These are phyloP conservation scores for Ogataea salicorniae DNA, from an alignment of 805 yeast genomes.

Conservation along the genomic window DNA sequence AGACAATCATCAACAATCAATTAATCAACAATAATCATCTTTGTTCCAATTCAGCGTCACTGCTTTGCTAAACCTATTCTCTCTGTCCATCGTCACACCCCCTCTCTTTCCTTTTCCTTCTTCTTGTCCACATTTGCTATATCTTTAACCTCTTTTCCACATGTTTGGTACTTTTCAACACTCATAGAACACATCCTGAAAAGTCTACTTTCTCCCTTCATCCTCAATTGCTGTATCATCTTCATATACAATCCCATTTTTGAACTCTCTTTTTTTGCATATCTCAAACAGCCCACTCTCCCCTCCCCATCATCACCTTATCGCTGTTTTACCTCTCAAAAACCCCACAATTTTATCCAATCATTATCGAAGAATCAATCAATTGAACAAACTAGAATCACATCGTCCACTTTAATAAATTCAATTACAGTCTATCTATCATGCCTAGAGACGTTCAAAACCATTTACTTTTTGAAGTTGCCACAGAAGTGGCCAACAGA, in stretches of 20 bases:
- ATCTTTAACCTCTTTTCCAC: not conserved
- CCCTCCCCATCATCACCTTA: no score
- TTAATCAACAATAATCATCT: no score
- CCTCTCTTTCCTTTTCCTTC: not conserved
- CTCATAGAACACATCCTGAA: not conserved
- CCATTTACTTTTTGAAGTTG: slow-evolving; percentile 86
- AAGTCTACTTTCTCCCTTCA: not conserved
- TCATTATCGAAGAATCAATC: no score
- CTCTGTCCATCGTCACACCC: not conserved
- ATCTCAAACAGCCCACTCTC: no score
- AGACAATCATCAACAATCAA: no score
- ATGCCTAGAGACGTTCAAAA: slow-evolving; percentile 84
- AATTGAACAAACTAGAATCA: not conserved
- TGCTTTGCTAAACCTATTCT: not conserved
- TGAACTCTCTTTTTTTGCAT: no score
- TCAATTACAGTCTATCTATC: not conserved
- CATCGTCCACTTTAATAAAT: not conserved
- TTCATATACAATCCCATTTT: no score
- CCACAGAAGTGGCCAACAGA: slow-evolving; percentile 96
- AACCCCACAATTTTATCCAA: no score
- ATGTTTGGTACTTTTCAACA: not conserved
- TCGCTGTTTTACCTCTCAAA: no score
- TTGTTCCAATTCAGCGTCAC: not conserved
- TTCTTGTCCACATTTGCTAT: not conserved
- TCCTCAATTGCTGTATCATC: not conserved